A percentile compares a stretch with the other conserved stretches of the same genome.
These are phyloP conservation scores for Aspergillus ustus DNA, from an alignment of 2,329 filamentous ascomycete genomes.

Conservation along the genomic window DNA sequence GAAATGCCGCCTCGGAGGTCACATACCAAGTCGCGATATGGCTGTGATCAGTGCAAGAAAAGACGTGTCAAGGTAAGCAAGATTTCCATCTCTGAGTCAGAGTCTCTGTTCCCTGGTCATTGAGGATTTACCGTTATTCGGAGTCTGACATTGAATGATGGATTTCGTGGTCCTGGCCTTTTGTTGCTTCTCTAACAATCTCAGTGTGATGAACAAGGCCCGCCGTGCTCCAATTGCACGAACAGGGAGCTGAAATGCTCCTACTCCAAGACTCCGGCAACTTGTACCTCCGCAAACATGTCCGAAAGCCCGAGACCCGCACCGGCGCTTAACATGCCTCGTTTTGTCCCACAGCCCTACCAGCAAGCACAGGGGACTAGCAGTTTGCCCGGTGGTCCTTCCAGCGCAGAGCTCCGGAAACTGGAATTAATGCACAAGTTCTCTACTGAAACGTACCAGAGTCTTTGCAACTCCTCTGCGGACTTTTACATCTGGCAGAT, in stretches of 20 bases:
- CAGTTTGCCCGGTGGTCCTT: conserved; percentile 8
- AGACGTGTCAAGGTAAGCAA: conserved; percentile 46
- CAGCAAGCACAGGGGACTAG: not conserved
- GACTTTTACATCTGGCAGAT: conserved; percentile 46
- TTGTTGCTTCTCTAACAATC: conserved; percentile 12
- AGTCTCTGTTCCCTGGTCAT: not conserved
- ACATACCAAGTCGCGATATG: conserved; percentile 50
- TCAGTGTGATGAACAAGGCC: conserved; percentile 47
- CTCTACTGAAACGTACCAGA: conserved; percentile 52
- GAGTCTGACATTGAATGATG: not conserved
- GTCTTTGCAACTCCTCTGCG: conserved; percentile 39
- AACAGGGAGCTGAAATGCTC: conserved; percentile 41
- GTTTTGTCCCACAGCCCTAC: conserved; percentile 1
- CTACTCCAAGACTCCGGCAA: conserved; percentile 28
- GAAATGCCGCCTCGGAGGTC: conserved; percentile 44
- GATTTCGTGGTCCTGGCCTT: no score
- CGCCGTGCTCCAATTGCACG: conserved; percentile 46
- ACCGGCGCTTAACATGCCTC: not conserved
- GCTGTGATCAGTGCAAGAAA: conserved; percentile 48
- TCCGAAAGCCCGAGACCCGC: conserved; percentile 18
- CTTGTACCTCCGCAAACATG: conserved; percentile 18
- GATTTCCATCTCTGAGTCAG: not conserved
- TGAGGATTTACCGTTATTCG: no score
- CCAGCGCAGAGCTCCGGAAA: conserved; percentile 37
- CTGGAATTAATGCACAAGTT: conserved; percentile 60